Base-by-base conservation (phyloP, 495 filamentous ascomycete genomes). In the Physcia stellaris region DNA sequence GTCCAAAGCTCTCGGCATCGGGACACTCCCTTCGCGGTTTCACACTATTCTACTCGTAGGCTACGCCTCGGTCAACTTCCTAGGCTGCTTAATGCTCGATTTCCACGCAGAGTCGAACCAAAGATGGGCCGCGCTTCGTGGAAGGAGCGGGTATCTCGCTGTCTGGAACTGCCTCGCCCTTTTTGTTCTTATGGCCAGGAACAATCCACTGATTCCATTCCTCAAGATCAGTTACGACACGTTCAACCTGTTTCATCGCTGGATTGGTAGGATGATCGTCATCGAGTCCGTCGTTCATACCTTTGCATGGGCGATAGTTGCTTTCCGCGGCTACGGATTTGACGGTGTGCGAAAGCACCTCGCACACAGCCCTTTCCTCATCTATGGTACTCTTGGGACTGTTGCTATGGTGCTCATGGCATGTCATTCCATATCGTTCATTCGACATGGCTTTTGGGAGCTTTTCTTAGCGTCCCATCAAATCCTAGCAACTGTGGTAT, bases 211-310 rank as follows among this genome's bases (percentile, higher is more conserved):
- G n/a, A 94, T 94, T 44, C 54, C 64, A 4, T 57, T 93, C 11
- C 66, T 94, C 47, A 75, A 75, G 20, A 76, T 96, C 59, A 88
- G 83, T 56, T 98, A 94, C 59, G 92, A 98, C 61, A 94, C 87
- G 0, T 95, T 86, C 68, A 96, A 95, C 57, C 66, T 95, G 20
- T 60, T 96, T 21, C 90, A 98, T 57, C 78, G 90, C 26, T 98
- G 90, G 88, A 77, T 96, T 39, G 90, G 88, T 17, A 80, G 90
- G 15, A 77, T 94, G 17, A 74, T 92, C 5, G 76, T 82, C 15
- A 31, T 88, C 11, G 82, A 98, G 55, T 64, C 76, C 4, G 29
- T 94, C 33, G 65, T 76, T 10, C 90, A 96, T 53, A 80, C 79
- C 3, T 33, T 68, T 32, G 78, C 80, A 27, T 99, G 75, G 71